Evolutionary conservation across 2,329 filamentous ascomycete genomes (phyloP), one percentile per base, ranked within the genome.

Genomic region (Blastomyces gilchristii): DNA sequence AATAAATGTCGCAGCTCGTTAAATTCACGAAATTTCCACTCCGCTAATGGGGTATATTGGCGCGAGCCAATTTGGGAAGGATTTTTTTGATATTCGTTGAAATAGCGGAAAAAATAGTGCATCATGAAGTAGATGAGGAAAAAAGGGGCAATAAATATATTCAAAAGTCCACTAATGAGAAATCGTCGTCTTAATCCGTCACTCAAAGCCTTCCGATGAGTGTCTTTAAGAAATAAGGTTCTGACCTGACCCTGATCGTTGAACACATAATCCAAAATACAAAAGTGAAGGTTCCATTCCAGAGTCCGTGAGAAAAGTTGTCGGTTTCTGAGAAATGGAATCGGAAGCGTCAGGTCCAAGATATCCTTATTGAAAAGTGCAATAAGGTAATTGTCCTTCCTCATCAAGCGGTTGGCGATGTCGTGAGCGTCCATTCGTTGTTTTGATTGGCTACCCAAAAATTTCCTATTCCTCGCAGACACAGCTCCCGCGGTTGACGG

Each of bases 11-110:
- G 88, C 0, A 99, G 82, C 74, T 99, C 94, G 71, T 99, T 99
- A 81, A 97, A 99, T 73, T 97, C 93, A 58, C 94, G 87, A 67
- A 99, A 97, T 71, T 97, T 97, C 94, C 94, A 99, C 73, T 96
- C 89, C 0, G 94, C 94, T 60, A 96, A 83, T 0, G 91, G 90
- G 0, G 93, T 97, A 72, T 97, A 99, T 67, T 91, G 87, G 50
- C 94, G 86, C 18, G 91, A 88, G n/a, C 90, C 89, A 47, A 96
- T 84, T 66, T 91, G 87, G 0, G 90, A 86, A 0, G 91, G 93
- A 66, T 97, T 96, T 71, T 92, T 95, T 76, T 96, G 91, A 72
- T 96, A 97, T 79, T 99, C 93, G 70, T 94, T 94, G 74, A 97
- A 97, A 72, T 97, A 96, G 41, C 88, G 91, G 72, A 97, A 91